A percentile compares a stretch with the other conserved stretches of the same genome.
Conservation (phyloP, 352 stramenopile species). For the Ophiocytium majus region DNA sequence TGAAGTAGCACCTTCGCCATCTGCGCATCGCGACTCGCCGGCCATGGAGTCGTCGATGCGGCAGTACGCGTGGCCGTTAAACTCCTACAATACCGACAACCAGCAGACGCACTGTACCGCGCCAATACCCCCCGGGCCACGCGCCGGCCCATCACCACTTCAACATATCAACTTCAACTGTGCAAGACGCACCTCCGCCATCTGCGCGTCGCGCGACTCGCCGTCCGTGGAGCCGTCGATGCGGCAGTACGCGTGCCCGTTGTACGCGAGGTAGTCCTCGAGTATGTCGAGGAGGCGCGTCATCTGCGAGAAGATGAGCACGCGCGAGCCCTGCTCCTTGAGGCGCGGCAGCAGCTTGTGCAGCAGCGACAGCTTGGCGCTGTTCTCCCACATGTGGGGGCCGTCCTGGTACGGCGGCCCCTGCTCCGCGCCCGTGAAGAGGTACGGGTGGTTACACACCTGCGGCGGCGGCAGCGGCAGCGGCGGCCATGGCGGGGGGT, state of each 20-base stretch:
- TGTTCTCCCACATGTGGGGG: slow-evolving; percentile 96
- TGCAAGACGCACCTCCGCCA: slow-evolving; percentile 17
- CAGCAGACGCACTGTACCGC: too few relatives aligned
- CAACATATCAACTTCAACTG: background rate
- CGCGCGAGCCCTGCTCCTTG: slow-evolving; percentile 72
- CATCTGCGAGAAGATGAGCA: slow-evolving; percentile 95
- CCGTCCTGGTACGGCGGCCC: slow-evolving; percentile 94
- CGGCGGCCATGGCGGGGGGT: background rate
- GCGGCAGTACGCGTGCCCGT: slow-evolving; percentile 83
- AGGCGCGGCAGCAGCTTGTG: slow-evolving; percentile 64
- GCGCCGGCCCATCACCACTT: too few relatives aligned
- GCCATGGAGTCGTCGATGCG: slow-evolving; percentile 79
- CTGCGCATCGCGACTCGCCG: slow-evolving; percentile 65
- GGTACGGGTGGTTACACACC: slow-evolving; percentile 98
- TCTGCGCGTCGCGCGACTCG: slow-evolving; percentile 70
- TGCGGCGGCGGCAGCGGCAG: slow-evolving; percentile 81
- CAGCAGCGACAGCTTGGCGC: slow-evolving; percentile 88
- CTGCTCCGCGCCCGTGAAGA: slow-evolving; percentile 96
- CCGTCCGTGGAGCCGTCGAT: slow-evolving; percentile 79
- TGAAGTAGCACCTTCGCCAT: slow-evolving; percentile 7
- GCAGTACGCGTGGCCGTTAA: slow-evolving; percentile 78
- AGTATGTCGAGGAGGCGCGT: slow-evolving; percentile 92
- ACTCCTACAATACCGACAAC: too few relatives aligned
- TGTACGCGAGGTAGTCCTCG: slow-evolving; percentile 82
- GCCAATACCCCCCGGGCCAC: too few relatives aligned